phyloP scores from a whole-genome alignment of 225 moss, liverwort and hornwort genomes.

The Straminergon stramineum region DNA sequence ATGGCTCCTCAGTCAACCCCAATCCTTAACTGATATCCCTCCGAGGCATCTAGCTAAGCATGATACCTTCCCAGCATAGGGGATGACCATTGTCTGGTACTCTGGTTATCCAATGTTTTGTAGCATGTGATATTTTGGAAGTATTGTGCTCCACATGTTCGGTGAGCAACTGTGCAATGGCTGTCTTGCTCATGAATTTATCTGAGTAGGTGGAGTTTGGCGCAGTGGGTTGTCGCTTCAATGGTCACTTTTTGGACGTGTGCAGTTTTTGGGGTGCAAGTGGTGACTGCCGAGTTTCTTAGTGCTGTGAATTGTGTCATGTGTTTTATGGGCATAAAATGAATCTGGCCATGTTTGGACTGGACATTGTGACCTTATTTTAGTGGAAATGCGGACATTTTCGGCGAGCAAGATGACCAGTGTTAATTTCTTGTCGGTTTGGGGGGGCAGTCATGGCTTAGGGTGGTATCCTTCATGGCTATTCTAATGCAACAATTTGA shows the following conservation, averaged over 20 bases:
- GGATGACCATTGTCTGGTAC: neutral
- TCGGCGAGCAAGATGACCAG: neutral
- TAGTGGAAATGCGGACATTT: neutral
- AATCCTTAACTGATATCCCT: neutral
- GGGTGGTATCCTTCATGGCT: neutral
- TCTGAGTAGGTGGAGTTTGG: neutral
- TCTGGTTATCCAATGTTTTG: neutral
- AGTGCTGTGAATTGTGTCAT: neutral
- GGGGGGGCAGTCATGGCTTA: too few species aligned
- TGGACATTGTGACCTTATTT: neutral
- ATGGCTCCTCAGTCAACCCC: neutral
- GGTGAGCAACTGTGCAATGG: neutral
- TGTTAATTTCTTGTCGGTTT: neutral
- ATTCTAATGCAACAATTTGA: neutral
- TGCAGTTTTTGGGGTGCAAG: neutral
- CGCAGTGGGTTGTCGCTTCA: neutral
- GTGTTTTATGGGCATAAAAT: neutral
- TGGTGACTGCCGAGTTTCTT: neutral
- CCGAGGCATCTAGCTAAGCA: neutral
- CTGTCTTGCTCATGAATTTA: neutral
- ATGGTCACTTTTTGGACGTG: neutral
- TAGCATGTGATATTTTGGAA: neutral
- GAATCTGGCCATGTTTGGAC: neutral
- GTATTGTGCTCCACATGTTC: neutral
- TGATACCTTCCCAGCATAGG: neutral